Percentiles rank a stretch among this genome's conserved stretches.
These are phyloP conservation scores for Penicillium soppii DNA, from an alignment of 495 filamentous ascomycete genomes.

Conservation along the genomic window DNA sequence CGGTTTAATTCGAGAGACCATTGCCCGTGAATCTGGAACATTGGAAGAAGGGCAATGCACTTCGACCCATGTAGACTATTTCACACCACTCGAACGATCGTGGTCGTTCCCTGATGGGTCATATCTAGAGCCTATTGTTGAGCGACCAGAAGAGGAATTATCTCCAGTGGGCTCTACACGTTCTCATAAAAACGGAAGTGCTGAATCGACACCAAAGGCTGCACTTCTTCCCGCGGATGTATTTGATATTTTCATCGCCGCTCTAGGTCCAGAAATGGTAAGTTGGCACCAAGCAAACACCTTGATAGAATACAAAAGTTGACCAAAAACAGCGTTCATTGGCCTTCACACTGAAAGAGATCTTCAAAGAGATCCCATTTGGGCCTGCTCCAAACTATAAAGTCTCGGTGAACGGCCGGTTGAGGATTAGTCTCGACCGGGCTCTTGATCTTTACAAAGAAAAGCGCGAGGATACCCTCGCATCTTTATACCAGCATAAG, in stretches of 20 bases:
- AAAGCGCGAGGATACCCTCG: conserved; percentile 72
- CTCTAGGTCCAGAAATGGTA: conserved; percentile 90
- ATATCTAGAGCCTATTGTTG: conserved; percentile 62
- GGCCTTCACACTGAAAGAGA: conserved; percentile 82
- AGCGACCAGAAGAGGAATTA: conserved; percentile 61
- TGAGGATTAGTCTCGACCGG: conserved; percentile 71
- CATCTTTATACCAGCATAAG: conserved; percentile 73
- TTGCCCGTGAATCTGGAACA: conserved; percentile 19
- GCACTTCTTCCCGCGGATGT: conserved; percentile 67
- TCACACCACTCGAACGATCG: conserved; percentile 24
- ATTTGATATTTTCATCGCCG: conserved; percentile 81
- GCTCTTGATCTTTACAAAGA: conserved; percentile 75
- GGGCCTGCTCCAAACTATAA: conserved; percentile 58
- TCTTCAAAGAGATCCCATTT: conserved; percentile 86
- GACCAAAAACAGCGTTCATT: conserved; percentile 65
- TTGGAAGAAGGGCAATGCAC: conserved; percentile 5
- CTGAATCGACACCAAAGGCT: conserved; percentile 15
- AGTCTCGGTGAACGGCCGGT: conserved; percentile 75
- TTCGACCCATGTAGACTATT: conserved; percentile 13
- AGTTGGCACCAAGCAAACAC: neutral
- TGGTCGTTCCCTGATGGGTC: conserved; percentile 41
- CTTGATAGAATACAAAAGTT: conserved; percentile 10
- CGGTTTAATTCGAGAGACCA: conserved; percentile 66
- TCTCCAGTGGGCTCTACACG: conserved; percentile 28
- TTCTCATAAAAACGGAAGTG: conserved; percentile 13